A percentile compares a stretch with the other conserved stretches of the same genome.
Evolutionary conservation across 306 rosid species (phyloP).

Genomic region (Ormosia semicastrata): DNA sequence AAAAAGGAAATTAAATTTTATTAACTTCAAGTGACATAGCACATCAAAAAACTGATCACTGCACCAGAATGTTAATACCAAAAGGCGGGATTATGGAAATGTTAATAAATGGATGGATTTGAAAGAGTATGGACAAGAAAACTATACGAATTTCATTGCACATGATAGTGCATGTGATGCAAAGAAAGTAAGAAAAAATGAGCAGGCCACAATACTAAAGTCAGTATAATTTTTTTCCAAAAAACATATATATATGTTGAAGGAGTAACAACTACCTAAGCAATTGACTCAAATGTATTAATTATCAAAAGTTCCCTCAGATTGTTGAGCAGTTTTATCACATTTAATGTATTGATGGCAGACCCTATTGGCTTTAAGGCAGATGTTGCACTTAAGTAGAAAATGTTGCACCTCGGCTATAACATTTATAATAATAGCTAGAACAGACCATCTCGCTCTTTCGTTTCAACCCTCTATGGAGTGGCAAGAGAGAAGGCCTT

Average conservation of each 20-base stretch:
- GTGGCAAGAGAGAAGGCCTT: neutral
- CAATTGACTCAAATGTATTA: neutral
- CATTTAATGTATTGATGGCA: neutral
- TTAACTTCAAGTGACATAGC: neutral
- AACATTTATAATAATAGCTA: neutral
- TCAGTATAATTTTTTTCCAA: neutral
- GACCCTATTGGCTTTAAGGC: neutral
- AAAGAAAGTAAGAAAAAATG: neutral
- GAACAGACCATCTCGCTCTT: neutral
- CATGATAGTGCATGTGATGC: neutral
- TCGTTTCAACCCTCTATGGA: neutral
- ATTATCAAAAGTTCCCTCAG: neutral
- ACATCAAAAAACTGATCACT: neutral
- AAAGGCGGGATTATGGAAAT: constrained; percentile 13
- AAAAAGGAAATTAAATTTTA: constrained; percentile 1
- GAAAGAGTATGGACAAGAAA: neutral
- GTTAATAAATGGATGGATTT: neutral
- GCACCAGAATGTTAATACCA: neutral
- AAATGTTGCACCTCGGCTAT: neutral
- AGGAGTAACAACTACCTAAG: neutral
- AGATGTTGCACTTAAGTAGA: neutral
- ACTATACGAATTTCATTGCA: neutral
- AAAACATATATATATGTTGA: neutral
- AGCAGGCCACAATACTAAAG: neutral
- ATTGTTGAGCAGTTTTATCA: neutral